phyloP scores from a whole-genome alignment of 805 yeast genomes.

The Saccharomycopsis javanensis region DNA sequence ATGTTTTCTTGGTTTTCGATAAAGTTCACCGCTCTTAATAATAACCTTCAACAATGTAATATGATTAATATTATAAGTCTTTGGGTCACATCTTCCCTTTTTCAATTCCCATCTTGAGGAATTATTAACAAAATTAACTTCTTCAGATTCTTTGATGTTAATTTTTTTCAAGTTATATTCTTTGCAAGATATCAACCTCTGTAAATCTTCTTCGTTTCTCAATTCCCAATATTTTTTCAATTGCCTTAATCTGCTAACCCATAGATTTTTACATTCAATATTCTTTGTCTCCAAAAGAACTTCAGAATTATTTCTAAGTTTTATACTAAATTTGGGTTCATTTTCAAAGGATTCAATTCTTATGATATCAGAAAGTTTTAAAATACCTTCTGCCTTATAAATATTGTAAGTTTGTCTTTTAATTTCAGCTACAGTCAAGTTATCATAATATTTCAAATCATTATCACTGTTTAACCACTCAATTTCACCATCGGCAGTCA shows the following conservation, averaged over 20 bases:
- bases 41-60: conserved; percentile 52
- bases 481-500: conserved; percentile 43
- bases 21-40: conserved; percentile 55
- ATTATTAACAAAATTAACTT: conserved; percentile 40
- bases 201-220: conserved; percentile 34
- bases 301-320: conserved; percentile 35
- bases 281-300: conserved; percentile 50
- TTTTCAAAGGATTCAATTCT: conserved; percentile 24
- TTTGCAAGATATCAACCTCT: conserved; percentile 30
- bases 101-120: conserved; percentile 46
- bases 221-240: conserved; percentile 51
- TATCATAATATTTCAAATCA: conserved; percentile 42
- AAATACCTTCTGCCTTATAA: conserved; percentile 45
- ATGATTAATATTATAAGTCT: conserved; percentile 44
- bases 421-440: conserved; percentile 51
- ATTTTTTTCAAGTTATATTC: conserved; percentile 37
- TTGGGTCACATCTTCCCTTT: conserved; percentile 43
- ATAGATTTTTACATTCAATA: conserved; percentile 41
- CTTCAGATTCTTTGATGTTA: conserved; percentile 45
- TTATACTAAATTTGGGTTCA: conserved; percentile 46
- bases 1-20: conserved; percentile 61
- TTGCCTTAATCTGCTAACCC: conserved; percentile 47
- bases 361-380: conserved; percentile 47
- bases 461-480: conserved; percentile 45
- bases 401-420: conserved; percentile 51